These are phyloP conservation scores for Xylariaceae sp. DNA, from an alignment of 2,329 filamentous ascomycete genomes.

Conservation along the genomic window DNA sequence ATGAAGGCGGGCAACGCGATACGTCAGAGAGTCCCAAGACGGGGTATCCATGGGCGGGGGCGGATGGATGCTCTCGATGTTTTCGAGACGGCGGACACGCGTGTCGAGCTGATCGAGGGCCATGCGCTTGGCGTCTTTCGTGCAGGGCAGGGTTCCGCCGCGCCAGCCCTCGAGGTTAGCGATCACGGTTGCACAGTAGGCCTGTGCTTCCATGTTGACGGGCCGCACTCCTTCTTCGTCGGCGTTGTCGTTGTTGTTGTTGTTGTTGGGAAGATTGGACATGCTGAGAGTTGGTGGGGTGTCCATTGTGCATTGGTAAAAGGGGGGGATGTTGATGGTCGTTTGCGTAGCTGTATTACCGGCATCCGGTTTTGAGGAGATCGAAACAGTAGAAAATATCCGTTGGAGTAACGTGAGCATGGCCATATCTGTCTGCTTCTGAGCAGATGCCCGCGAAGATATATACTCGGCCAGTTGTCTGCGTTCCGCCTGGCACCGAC, in stretches of 20 bases:
- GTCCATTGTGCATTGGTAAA: constrained; percentile 4
- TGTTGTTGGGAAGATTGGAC: background rate
- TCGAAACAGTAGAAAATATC: background rate
- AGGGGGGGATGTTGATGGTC: background rate
- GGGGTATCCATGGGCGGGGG: constrained; percentile 24
- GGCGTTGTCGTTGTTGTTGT: background rate
- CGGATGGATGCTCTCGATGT: constrained; percentile 12
- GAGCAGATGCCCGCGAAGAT: constrained; percentile 1
- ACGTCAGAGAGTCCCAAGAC: constrained; percentile 26
- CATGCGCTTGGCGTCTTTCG: background rate
- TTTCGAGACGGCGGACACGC: constrained; percentile 23
- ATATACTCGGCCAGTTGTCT: constrained; percentile 4
- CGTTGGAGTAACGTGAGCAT: background rate
- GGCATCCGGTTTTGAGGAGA: background rate
- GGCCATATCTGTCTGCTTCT: background rate
- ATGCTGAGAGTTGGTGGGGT: constrained; percentile 1
- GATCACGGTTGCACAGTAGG: constrained; percentile 24
- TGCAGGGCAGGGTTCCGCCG: background rate
- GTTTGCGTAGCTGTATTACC: background rate
- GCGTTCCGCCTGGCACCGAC: background rate
- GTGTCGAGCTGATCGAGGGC: constrained; percentile 21
- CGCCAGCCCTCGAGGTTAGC: constrained; percentile 24
- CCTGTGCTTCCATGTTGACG: constrained; percentile 11
- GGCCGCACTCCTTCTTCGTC: background rate
- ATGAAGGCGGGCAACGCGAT: constrained; percentile 23